Percentiles rank a stretch among this genome's conserved stretches.
These are phyloP conservation scores for Lepidium africanum DNA, from an alignment of 345 rosid genomes.

Conservation along the genomic window DNA sequence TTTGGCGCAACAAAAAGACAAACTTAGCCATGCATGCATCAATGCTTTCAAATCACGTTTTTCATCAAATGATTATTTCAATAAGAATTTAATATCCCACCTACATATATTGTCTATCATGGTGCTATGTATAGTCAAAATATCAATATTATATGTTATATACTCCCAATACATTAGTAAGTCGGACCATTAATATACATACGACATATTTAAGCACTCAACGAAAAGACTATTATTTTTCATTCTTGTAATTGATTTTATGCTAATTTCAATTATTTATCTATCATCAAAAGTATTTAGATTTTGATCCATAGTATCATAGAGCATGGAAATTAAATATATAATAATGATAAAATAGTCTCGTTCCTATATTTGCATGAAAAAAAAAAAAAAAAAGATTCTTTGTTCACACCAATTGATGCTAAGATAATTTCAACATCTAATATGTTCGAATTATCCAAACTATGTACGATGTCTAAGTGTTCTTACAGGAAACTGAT, in stretches of 20 bases:
- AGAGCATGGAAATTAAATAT: neutral
- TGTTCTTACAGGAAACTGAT: too few species aligned
- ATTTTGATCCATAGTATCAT: neutral
- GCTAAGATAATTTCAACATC: neutral
- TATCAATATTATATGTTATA: neutral
- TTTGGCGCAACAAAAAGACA: slow-evolving; percentile 18
- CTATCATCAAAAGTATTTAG: neutral
- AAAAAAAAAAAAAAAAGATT: neutral
- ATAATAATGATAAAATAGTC: neutral
- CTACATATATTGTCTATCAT: neutral
- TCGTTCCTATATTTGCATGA: neutral
- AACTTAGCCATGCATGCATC: slow-evolving; percentile 27
- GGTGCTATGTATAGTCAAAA: neutral
- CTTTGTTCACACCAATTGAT: neutral
- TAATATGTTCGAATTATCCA: neutral
- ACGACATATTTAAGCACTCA: too few species aligned
- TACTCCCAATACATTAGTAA: neutral
- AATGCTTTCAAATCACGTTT: slow-evolving; percentile 24
- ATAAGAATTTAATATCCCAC: neutral
- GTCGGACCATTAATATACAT: too few species aligned
- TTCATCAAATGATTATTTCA: slow-evolving; percentile 15
- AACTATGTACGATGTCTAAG: neutral
- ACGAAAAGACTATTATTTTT: too few species aligned
- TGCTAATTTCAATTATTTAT: neutral
- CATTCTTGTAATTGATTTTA: neutral